These are phyloP conservation scores for Aureobasidium sp. DNA, from an alignment of 2,329 filamentous ascomycete species.

Conservation along the genomic window DNA sequence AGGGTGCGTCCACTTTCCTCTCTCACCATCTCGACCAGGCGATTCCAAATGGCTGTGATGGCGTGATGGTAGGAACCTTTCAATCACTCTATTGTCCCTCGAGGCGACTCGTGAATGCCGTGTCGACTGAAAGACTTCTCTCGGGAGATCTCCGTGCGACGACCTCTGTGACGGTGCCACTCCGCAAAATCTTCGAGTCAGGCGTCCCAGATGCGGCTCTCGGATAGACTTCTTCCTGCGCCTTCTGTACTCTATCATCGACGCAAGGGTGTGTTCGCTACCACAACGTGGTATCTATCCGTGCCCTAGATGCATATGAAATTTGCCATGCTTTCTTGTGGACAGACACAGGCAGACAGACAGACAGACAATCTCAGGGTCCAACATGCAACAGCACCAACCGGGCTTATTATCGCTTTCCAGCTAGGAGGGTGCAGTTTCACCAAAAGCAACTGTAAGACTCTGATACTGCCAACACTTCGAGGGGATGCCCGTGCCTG, in stretches of 20 bases:
- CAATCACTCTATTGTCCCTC: neutral
- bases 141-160: neutral
- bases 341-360: neutral
- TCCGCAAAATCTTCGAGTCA: neutral
- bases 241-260: neutral
- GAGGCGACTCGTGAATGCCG: neutral
- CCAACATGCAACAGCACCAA: neutral
- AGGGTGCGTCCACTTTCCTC: neutral
- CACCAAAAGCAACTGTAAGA: slow-evolving; percentile 1
- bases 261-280: neutral
- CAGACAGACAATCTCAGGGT: neutral
- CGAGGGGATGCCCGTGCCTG: neutral
- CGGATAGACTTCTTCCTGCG: neutral
- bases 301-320: neutral
- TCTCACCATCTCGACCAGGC: neutral
- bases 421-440: neutral
- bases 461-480: neutral
- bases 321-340: neutral
- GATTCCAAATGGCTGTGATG: neutral
- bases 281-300: neutral
- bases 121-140: neutral
- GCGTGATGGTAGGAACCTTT: neutral
- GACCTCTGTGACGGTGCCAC: neutral
- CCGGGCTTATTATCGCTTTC: neutral
- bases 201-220: neutral